A percentile compares a stretch with the other conserved stretches of the same genome.
phyloP scores from a whole-genome alignment of 1,139 yeast genomes.

The Eremothecium cymbalariae region DNA sequence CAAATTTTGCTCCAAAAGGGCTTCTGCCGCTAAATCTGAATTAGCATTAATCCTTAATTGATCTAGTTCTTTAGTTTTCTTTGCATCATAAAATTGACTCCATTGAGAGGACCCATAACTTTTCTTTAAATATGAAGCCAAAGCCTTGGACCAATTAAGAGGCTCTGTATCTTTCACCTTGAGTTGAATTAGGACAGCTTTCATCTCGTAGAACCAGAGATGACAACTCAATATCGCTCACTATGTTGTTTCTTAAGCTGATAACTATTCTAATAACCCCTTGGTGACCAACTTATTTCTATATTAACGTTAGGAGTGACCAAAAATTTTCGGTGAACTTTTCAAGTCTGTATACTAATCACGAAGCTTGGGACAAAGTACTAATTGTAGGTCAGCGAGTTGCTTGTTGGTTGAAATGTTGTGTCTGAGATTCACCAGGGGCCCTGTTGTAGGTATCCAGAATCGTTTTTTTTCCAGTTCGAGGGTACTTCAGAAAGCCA shows the following conservation, averaged over 20 bases:
- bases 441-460: neutral
- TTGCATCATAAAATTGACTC: constrained; percentile 27
- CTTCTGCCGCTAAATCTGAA: constrained; percentile 43
- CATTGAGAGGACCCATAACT: constrained; percentile 29
- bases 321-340: too few species aligned
- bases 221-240: too few species aligned
- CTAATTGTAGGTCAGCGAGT: too few species aligned
- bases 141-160: constrained; percentile 27
- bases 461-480: constrained; percentile 7
- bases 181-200: constrained; percentile 21
- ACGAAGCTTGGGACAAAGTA: too few species aligned
- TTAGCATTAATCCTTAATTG: constrained; percentile 33
- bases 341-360: too few species aligned
- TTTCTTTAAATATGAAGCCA: constrained; percentile 25
- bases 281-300: too few species aligned
- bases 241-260: neutral
- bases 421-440: constrained; percentile 1
- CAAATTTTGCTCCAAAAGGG: constrained; percentile 44
- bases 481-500: constrained; percentile 4
- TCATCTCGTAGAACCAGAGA: constrained; percentile 21
- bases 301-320: too few species aligned
- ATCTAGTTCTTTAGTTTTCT: constrained; percentile 22
- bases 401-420: neutral
- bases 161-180: constrained; percentile 28
- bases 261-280: too few species aligned